Evolutionary conservation across 495 filamentous ascomycete species (phyloP), one percentile per base, ranked within the genome.

Genomic region (Podospora didyma): DNA sequence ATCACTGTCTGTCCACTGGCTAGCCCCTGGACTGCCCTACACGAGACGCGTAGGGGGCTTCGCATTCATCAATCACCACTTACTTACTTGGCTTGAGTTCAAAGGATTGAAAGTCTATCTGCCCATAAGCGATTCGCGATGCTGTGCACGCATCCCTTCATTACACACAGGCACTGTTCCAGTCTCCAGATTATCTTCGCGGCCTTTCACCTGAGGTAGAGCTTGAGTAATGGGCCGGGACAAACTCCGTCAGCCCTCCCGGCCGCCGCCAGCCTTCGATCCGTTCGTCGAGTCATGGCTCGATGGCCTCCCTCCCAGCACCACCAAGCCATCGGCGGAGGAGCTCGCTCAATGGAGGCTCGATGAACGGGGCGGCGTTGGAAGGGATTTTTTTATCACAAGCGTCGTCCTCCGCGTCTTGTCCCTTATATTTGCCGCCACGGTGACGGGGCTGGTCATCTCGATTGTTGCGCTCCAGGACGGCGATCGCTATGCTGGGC

Each of bases 201-300:
- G 9, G 26, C 26, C 26, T 4, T 4, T 3, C 3, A 31, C 4
- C 3, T 4, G 26, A 31, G 26, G 26, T 31, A 31, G 26, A 14
- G 39, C 39, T 42, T 0, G 14, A 12, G 14, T 11, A n/a, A 57
- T 61, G 53, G 28, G 35, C 45, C 28, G 51, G 24, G 22, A 57
- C 28, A 48, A 9, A 16, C 19, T 53, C 9, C 44, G 19, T 28
- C 47, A 35, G n/a, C 49, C 37, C 46, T 46, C 61, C 24, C 48
- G 62, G 48, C 58, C 62, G 17, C 28, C 54, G n/a, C 58, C 58
- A 2, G 37, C 45, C 11, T 56, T 42, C 19, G 54, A 60, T 26
- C 61, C 56, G 16, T 17, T 41, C 11, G 57, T 66, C 51, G 66
- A 68, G 49, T 49, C 61, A 17, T 68, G 66, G 66, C 61, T 66